These are phyloP conservation scores for Sanchytrium tribonematis DNA, from an alignment of 371 early-diverging fungal genomes.

Conservation along the genomic window DNA sequence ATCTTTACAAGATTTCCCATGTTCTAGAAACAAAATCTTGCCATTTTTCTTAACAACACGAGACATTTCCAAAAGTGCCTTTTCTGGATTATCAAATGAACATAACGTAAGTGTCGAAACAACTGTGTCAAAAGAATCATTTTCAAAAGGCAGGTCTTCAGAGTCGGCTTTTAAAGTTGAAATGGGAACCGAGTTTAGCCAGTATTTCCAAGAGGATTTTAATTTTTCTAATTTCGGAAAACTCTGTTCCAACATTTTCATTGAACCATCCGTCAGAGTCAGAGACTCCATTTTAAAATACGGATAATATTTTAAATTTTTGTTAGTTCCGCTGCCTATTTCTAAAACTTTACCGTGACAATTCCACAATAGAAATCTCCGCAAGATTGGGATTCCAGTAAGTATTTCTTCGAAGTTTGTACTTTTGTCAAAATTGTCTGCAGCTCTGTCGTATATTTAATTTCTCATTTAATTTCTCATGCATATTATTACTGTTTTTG, in stretches of 20 bases:
- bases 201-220: neutral
- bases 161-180: slow-evolving; percentile 12
- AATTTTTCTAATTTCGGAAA: slow-evolving; percentile 9
- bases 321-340: slow-evolving; percentile 36
- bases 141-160: slow-evolving; percentile 14
- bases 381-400: neutral
- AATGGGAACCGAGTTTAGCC: slow-evolving; percentile 8
- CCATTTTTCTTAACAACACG: slow-evolving; percentile 28
- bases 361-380: neutral
- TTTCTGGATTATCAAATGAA: slow-evolving; percentile 33
- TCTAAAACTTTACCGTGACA: slow-evolving; percentile 26
- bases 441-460: neutral
- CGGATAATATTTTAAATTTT: slow-evolving; percentile 32
- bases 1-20: slow-evolving; percentile 23
- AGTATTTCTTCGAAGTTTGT: neutral
- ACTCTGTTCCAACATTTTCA: slow-evolving; percentile 28
- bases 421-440: neutral
- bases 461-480: too few species aligned
- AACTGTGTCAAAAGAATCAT: slow-evolving; percentile 33
- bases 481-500: too few species aligned
- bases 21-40: slow-evolving; percentile 37
- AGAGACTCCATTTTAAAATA: slow-evolving; percentile 13
- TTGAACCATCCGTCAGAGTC: slow-evolving; percentile 27
- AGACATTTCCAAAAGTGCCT: slow-evolving; percentile 29
- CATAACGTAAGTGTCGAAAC: slow-evolving; percentile 56